Evolutionary conservation across 768 basidiomycete genomes (phyloP).

Genomic region (Lactifluus piperatus): DNA sequence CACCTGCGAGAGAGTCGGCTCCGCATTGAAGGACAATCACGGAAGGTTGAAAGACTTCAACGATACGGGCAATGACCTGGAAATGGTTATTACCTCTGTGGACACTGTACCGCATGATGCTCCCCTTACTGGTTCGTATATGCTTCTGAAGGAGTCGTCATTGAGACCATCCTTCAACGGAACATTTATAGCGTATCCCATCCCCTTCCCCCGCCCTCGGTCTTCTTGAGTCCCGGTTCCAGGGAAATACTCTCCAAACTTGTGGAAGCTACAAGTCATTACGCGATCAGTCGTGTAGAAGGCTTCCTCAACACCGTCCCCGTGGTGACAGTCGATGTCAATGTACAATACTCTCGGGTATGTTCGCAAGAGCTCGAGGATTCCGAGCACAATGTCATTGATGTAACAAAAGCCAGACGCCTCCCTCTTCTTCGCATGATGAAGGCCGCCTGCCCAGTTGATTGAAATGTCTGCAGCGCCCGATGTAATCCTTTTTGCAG

Average conservation of each 20-base stretch:
- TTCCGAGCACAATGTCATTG: conserved; percentile 94
- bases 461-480: conserved; percentile 79
- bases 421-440: conserved; percentile 99
- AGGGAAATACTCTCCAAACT: conserved; percentile 93
- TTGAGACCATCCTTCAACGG: conserved; percentile 92
- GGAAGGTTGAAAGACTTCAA: conserved; percentile 82
- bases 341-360: conserved; percentile 89
- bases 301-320: conserved; percentile 97
- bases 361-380: conserved; percentile 83
- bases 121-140: conserved; percentile 82
- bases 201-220: conserved; percentile 73
- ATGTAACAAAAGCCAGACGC: conserved; percentile 99
- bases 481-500: conserved; percentile 68
- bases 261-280: conserved; percentile 96
- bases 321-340: conserved; percentile 98
- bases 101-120: background rate
- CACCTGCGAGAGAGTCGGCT: conserved; percentile 89
- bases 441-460: conserved; percentile 97
- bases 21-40: conserved; percentile 93
- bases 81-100: background rate
- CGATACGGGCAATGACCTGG: conserved; percentile 73
- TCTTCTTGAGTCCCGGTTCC: conserved; percentile 86
- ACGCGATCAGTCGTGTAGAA: conserved; percentile 97
- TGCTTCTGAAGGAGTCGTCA: conserved; percentile 75
- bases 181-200: conserved; percentile 85